Percentiles rank a stretch among this genome's conserved stretches.
Evolutionary conservation across 176 grass and related monocot genomes (phyloP).

Genomic region (Triticum urartu): DNA sequence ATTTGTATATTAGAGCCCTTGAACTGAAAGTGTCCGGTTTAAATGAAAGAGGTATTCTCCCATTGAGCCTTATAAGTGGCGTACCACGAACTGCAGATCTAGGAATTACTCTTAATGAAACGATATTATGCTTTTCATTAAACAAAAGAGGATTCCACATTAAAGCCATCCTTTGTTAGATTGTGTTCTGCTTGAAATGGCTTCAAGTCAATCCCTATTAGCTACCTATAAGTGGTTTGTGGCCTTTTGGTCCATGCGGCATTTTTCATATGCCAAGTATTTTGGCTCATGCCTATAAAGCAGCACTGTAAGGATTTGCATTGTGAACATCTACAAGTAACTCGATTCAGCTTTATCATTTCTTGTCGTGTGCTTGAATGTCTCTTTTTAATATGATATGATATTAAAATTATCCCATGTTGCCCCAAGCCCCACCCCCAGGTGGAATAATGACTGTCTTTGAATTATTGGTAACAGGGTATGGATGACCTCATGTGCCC

Average conservation of each 20-base stretch:
- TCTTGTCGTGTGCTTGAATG: not conserved
- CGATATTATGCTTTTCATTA: not conserved
- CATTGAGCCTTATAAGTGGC: not conserved
- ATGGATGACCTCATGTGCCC: conserved; percentile 42
- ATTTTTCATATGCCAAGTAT: not conserved
- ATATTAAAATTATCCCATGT: not conserved
- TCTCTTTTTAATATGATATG: not conserved
- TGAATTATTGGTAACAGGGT: conserved; percentile 50
- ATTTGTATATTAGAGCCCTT: not conserved
- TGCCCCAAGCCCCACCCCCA: too few species aligned
- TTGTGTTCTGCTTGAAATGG: not conserved
- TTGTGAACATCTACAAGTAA: not conserved
- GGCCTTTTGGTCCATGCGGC: not conserved
- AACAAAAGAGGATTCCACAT: not conserved
- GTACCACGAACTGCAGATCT: not conserved
- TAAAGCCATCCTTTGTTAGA: not conserved
- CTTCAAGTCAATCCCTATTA: not conserved
- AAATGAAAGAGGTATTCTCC: not conserved
- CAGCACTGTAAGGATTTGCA: not conserved
- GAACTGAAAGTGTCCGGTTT: not conserved
- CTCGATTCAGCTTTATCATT: not conserved
- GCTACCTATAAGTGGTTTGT: not conserved
- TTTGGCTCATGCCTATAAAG: not conserved
- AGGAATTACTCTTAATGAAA: not conserved
- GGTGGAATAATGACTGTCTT: conserved; percentile 8